Conservation (phyloP, 208 protist genomes). For the Crithidia bombi region DNA sequence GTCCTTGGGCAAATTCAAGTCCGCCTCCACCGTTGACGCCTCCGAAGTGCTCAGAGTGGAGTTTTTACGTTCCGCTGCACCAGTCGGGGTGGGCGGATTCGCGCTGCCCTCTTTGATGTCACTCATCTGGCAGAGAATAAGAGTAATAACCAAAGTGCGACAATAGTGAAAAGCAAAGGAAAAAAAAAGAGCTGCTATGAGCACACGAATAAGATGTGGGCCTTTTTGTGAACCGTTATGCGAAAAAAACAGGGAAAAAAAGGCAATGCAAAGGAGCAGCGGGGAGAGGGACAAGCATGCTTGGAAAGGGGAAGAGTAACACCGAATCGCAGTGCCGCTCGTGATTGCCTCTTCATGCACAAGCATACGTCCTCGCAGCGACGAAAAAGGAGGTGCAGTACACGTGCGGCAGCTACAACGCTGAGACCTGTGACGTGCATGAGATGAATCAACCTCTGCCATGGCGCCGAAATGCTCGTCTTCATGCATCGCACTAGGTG, state of each 20-base stretch:
- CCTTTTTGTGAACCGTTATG: not conserved
- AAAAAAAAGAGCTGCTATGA: conserved; percentile 9
- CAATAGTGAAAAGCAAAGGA: not conserved
- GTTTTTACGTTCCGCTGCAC: not conserved
- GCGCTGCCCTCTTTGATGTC: not conserved
- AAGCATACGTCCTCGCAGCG: no score
- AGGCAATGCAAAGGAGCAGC: not conserved
- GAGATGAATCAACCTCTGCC: no score
- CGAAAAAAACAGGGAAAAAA: conserved; percentile 14
- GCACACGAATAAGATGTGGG: not conserved
- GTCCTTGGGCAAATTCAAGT: conserved; percentile 50
- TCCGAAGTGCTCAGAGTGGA: not conserved
- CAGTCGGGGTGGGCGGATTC: not conserved
- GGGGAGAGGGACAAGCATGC: not conserved
- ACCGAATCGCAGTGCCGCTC: no score
- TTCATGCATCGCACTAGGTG: no score
- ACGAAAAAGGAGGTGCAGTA: no score
- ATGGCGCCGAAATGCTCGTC: no score
- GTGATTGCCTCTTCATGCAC: no score
- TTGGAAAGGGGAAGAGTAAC: no score
- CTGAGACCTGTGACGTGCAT: no score
- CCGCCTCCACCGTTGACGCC: conserved; percentile 16
- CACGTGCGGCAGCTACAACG: no score
- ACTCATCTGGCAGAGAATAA: not conserved
- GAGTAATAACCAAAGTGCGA: not conserved